Evolutionary conservation across 2,329 filamentous ascomycete genomes (phyloP).

Genomic region (Geoglossum cookeanum): DNA sequence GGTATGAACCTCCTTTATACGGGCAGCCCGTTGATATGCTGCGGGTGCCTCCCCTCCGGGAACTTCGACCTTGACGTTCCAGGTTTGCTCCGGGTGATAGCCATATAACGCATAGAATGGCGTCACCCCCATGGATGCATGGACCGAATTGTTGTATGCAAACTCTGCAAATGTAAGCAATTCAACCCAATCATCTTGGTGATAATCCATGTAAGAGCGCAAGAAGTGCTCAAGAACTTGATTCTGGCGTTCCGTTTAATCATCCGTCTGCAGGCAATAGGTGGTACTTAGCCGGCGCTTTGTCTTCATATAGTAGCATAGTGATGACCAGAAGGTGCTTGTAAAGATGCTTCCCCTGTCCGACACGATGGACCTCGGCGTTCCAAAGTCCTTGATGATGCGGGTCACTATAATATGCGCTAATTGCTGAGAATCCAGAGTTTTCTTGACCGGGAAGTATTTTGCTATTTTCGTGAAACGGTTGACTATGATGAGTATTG

Average conservation of each 20-base stretch:
- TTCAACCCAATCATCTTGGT: conserved; percentile 9
- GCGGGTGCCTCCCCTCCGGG: neutral
- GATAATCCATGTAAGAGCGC: conserved; percentile 8
- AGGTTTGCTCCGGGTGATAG: conserved; percentile 5
- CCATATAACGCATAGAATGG: conserved; percentile 9
- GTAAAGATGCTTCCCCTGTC: neutral
- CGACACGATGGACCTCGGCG: neutral
- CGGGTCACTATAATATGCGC: conserved; percentile 1
- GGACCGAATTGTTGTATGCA: conserved; percentile 7
- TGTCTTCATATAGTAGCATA: conserved; percentile 2
- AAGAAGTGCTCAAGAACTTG: conserved; percentile 7
- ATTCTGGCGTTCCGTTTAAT: conserved; percentile 8
- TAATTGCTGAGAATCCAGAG: conserved; percentile 7
- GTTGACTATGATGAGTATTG: conserved; percentile 11
- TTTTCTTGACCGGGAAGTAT: conserved; percentile 8
- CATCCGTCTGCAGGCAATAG: conserved; percentile 8
- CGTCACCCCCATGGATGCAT: conserved; percentile 6
- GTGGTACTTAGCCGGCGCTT: neutral
- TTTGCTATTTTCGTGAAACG: conserved; percentile 9
- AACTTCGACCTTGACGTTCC: neutral
- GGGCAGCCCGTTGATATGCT: neutral
- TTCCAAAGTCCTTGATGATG: neutral
- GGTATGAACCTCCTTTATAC: neutral
- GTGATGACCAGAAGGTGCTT: neutral
- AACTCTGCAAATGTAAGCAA: conserved; percentile 8